phyloP scores from a whole-genome alignment of 345 rosid species.

The Bruguiera sexangula region DNA sequence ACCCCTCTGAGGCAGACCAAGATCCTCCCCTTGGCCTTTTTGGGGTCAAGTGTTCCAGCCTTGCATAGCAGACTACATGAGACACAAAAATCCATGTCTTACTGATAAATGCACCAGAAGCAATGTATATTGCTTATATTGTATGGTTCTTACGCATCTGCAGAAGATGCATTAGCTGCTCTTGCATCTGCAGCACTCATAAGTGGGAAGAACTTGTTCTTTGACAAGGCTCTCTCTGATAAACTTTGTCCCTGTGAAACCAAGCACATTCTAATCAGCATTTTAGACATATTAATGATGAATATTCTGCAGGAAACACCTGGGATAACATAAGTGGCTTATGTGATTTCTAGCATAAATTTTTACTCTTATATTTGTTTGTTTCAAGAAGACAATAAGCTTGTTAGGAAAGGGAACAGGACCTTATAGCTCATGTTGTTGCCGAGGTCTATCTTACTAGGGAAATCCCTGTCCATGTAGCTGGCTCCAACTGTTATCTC shows the following conservation, averaged over 20 bases:
- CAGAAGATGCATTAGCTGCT: slow-evolving; percentile 44
- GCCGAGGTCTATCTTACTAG: slow-evolving; percentile 55
- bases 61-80: slow-evolving; percentile 18
- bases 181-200: slow-evolving; percentile 53
- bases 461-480: slow-evolving; percentile 77
- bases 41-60: slow-evolving; percentile 16
- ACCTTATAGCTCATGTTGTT: slow-evolving; percentile 61
- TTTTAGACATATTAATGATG: not conserved
- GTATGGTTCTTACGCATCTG: slow-evolving; percentile 53
- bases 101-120: not conserved
- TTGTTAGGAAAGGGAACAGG: not conserved
- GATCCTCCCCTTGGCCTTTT: slow-evolving; percentile 26
- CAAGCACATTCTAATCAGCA: not conserved
- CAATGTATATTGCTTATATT: not conserved
- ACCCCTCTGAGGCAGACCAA: slow-evolving; percentile 26
- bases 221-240: slow-evolving; percentile 19
- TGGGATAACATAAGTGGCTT: too few relatives aligned
- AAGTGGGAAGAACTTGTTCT: slow-evolving; percentile 39
- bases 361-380: not conserved
- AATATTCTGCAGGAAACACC: not conserved
- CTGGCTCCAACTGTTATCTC: slow-evolving; percentile 86
- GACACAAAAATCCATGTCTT: not conserved
- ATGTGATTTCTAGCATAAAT: too few relatives aligned
- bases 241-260: slow-evolving; percentile 68
- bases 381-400: not conserved